These are phyloP conservation scores for Calonectria hawksworthii DNA, from an alignment of 2,329 filamentous ascomycete genomes.

Conservation along the genomic window DNA sequence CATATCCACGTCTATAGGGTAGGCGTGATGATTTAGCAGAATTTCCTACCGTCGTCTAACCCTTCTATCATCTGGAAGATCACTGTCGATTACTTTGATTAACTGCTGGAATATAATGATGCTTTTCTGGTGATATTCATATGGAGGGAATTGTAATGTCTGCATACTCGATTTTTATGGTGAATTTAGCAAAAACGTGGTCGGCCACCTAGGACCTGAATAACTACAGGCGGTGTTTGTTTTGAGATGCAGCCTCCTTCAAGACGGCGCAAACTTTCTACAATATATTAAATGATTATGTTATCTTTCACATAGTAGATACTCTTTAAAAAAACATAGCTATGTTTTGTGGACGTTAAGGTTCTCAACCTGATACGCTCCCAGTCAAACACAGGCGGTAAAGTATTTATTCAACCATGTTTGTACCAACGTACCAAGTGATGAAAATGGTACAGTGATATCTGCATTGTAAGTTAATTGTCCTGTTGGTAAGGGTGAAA, in stretches of 20 bases:
- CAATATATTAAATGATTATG: no score
- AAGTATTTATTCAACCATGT: background rate
- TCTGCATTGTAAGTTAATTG: background rate
- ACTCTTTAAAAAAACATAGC: background rate
- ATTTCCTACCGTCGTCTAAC: background rate
- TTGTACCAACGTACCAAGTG: background rate
- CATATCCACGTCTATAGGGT: background rate
- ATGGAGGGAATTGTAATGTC: background rate
- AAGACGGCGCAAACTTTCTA: no score
- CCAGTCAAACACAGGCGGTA: background rate
- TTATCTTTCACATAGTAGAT: no score
- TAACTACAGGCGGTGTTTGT: background rate
- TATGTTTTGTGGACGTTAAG: background rate
- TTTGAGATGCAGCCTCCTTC: background rate
- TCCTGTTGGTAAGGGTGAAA: no score
- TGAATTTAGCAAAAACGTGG: background rate
- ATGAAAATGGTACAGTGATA: background rate
- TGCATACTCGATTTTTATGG: no score
- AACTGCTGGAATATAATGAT: background rate
- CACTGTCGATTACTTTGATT: background rate
- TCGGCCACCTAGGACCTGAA: background rate
- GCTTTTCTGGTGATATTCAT: accelerated
- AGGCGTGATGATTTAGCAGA: background rate
- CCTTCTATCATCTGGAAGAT: background rate
- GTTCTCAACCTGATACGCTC: background rate